Base-by-base conservation (phyloP, 2,329 filamentous ascomycete species). In the Aspergillus brasiliensis region DNA sequence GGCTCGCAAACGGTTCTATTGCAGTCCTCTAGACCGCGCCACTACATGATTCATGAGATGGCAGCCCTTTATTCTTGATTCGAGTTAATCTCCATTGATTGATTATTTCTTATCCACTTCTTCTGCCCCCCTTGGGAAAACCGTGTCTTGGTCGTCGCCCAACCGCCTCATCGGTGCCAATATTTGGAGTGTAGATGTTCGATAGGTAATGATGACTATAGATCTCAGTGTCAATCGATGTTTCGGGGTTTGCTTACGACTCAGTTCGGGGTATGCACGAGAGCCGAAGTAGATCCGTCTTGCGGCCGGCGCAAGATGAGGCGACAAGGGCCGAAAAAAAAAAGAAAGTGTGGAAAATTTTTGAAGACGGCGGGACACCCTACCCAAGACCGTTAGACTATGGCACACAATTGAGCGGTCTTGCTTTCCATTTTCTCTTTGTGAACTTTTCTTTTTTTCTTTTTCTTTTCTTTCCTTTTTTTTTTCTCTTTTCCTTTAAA, bases 281-380 rank as follows among this genome's bases (percentile, higher is more conserved):
- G 27, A 46, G 17, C 52, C 52, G 52, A 55, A 31, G 52, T 55
- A 55, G 52, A 55, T 55, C 52, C 52, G 52, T 55, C 52, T 55
- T 28, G 38, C 38, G 52, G 38, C 42, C 52, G 52, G 38, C 23
- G 34, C 17, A 27, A 49, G 37, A 27, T 31, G 37, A 42, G 21
- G n/a, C 27, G 21, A 44, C 38, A 42, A 53, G 51, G 51, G 23
- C 51, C 21, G 27, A 42, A 42, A 19, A 52, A 27, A 48, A 17
- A 48, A 28, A n/a, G 5, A 8, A 44, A 13, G 40, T 21, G 17
- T n/a, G n/a, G 21, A 27, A 25, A 48, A 48, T 17, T 5, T 17
- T 28, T 48, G 11, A 27, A 28, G 46, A 49, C 17, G 25, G 46
- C 46, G 46, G 46, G 25, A 49, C 27, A 27, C 17, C 6, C 46